Evolutionary conservation across 2,329 filamentous ascomycete genomes (phyloP).

Genomic region (Fusarium sp.): DNA sequence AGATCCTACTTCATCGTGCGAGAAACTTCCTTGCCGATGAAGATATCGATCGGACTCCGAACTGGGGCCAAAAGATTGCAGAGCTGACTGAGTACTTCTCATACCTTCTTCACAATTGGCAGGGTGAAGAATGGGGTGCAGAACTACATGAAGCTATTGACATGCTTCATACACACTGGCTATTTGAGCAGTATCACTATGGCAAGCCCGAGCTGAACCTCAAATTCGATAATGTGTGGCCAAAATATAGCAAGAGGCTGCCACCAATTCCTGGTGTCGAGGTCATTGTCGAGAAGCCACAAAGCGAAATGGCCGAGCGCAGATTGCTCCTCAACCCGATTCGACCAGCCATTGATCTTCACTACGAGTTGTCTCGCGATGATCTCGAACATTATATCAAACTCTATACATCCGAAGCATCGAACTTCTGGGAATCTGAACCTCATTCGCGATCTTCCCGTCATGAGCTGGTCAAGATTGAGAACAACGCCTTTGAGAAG

Average conservation of each 20-base stretch:
- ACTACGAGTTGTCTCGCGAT: constrained; percentile 35
- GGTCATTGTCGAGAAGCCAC: not conserved
- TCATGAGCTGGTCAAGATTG: constrained; percentile 48
- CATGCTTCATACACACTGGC: constrained; percentile 48
- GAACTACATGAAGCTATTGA: constrained; percentile 44
- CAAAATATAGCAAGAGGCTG: constrained; percentile 39
- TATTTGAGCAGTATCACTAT: constrained; percentile 51
- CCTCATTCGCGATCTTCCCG: not conserved
- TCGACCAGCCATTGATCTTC: constrained; percentile 32
- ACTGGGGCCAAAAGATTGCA: constrained; percentile 51
- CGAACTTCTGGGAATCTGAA: constrained; percentile 11
- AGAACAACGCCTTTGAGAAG: constrained; percentile 49
- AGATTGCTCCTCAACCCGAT: constrained; percentile 21
- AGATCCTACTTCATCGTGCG: constrained; percentile 45
- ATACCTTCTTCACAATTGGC: constrained; percentile 42
- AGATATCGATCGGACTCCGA: constrained; percentile 53
- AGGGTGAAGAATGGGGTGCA: constrained; percentile 43
- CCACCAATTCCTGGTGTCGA: constrained; percentile 37
- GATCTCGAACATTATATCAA: constrained; percentile 25
- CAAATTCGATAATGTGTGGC: constrained; percentile 33
- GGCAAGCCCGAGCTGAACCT: constrained; percentile 40
- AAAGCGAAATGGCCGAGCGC: constrained; percentile 21
- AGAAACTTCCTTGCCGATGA: constrained; percentile 60
- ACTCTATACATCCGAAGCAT: constrained; percentile 15
- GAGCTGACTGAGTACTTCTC: constrained; percentile 53